These are phyloP conservation scores for Leptodontidium sp. DNA, from an alignment of 2,329 filamentous ascomycete species.

Conservation along the genomic window DNA sequence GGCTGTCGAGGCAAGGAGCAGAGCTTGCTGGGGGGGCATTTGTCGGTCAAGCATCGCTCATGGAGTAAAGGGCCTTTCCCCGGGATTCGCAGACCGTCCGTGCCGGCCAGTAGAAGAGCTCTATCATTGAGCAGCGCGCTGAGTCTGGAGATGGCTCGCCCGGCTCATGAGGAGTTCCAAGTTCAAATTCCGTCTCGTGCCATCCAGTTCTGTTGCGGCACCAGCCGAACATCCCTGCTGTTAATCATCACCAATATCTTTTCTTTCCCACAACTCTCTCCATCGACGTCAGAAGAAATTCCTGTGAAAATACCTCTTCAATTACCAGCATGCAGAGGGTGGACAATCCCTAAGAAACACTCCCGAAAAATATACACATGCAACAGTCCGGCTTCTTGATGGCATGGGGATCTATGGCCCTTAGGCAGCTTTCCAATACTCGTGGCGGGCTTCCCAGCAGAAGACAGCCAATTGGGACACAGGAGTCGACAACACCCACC, in stretches of 20 bases:
- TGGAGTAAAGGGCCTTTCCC: background rate
- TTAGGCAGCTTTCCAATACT: background rate
- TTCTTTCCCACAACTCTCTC: background rate
- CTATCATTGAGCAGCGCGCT: background rate
- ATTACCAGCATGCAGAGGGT: background rate
- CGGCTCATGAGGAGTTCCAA: background rate
- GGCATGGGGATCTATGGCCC: background rate
- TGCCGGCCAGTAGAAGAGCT: background rate
- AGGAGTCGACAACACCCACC: background rate
- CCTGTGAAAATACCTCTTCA: background rate
- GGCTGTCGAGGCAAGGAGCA: background rate
- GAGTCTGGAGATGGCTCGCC: background rate
- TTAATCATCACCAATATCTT: background rate
- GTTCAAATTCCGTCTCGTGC: background rate
- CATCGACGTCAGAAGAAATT: background rate
- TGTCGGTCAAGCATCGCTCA: background rate
- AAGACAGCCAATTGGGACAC: background rate
- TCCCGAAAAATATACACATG: too few relatives aligned
- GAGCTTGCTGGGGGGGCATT: background rate
- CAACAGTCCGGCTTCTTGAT: background rate
- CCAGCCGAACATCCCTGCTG: background rate
- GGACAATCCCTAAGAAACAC: background rate
- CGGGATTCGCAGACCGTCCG: background rate
- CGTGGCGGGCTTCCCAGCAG: background rate
- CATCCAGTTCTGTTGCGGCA: background rate